Evolutionary conservation across 768 basidiomycete genomes (phyloP).

Genomic region (Serendipita vermifera): DNA sequence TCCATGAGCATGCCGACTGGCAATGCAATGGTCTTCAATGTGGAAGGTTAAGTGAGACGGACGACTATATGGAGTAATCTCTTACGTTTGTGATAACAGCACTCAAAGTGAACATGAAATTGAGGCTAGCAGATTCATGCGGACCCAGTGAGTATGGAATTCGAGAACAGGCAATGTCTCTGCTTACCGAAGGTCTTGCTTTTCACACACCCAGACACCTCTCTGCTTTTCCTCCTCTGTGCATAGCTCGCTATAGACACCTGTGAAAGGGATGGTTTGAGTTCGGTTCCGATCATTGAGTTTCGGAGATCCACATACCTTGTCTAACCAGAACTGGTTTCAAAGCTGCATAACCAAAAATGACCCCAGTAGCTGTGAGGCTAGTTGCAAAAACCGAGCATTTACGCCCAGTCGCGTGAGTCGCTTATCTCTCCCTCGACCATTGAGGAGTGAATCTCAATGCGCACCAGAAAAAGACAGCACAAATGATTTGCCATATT

Average conservation of each 20-base stretch:
- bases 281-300: no score
- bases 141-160: constrained; percentile 12
- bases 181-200: constrained; percentile 14
- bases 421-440: no score
- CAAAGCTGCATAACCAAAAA: constrained; percentile 25
- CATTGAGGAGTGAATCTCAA: no score
- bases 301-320: no score
- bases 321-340: constrained; percentile 25
- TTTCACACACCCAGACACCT: constrained; percentile 15
- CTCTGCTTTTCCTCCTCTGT: constrained; percentile 12
- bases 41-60: neutral
- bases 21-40: constrained; percentile 19
- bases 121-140: constrained; percentile 22
- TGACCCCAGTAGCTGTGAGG: constrained; percentile 19
- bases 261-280: no score
- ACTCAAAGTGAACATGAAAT: constrained; percentile 25
- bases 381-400: no score
- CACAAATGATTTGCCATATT: neutral
- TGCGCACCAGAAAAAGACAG: constrained; percentile 3
- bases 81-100: constrained; percentile 25
- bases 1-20: constrained; percentile 23
- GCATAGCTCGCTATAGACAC: constrained; percentile 23
- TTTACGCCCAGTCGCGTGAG: no score
- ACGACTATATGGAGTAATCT: neutral
- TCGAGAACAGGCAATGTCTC: neutral